Evolutionary conservation across 345 rosid species (phyloP).

Genomic region (Hevea brasiliensis): DNA sequence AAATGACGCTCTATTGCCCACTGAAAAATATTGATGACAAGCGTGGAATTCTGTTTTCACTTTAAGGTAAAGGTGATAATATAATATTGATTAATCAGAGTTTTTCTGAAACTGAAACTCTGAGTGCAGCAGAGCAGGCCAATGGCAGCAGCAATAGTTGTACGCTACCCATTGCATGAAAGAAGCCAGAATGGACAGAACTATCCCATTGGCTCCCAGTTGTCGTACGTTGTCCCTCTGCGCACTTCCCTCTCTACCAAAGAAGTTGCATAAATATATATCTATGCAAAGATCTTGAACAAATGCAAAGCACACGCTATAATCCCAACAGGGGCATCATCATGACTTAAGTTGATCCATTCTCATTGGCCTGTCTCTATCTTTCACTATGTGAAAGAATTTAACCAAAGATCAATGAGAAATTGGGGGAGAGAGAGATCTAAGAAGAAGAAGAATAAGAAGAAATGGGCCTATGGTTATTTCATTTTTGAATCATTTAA

Average conservation of each 20-base stretch:
- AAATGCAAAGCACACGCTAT: conserved; percentile 18
- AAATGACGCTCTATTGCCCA: conserved; percentile 37
- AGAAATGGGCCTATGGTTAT: conserved; percentile 9
- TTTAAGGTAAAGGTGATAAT: background rate
- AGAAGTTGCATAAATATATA: conserved; percentile 44
- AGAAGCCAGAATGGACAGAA: conserved; percentile 42
- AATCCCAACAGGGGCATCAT: conserved; percentile 23
- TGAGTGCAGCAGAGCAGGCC: conserved; percentile 56
- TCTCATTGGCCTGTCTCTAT: conserved; percentile 12
- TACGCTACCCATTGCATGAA: conserved; percentile 29
- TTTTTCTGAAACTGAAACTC: conserved; percentile 29
- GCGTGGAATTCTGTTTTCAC: conserved; percentile 16
- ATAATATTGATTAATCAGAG: too few species aligned
- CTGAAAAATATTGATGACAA: too few species aligned
- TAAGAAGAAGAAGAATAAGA: conserved; percentile 9
- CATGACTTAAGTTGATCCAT: conserved; percentile 22
- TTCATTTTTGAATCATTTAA: background rate
- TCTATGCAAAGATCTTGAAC: conserved; percentile 51
- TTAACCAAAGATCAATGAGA: background rate
- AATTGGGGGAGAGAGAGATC: conserved; percentile 13
- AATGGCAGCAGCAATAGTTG: conserved; percentile 35
- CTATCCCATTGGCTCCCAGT: conserved; percentile 45
- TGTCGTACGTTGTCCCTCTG: conserved; percentile 34
- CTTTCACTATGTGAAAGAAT: background rate
- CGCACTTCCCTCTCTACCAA: background rate